phyloP scores from a whole-genome alignment of 441 rosid genomes.

The Eutrema salsugineum region DNA sequence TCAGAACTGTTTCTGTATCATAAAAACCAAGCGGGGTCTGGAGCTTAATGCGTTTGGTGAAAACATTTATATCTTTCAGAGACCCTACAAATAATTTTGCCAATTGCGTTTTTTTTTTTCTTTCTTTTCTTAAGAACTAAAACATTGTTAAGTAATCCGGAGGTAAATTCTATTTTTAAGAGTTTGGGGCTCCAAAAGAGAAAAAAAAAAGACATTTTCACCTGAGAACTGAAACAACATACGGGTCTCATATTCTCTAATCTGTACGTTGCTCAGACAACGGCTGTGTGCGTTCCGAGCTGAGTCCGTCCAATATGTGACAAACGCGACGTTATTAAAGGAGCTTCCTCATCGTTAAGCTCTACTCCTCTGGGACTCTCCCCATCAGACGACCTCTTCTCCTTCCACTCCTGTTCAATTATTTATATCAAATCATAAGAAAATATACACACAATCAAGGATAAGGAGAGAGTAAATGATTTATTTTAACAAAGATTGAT shows the following conservation, averaged over 20 bases:
- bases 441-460: not conserved
- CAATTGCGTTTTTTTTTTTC: not conserved
- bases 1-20: slow-evolving; percentile 8
- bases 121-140: not conserved
- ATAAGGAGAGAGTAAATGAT: not conserved
- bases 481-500: not conserved
- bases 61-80: slow-evolving; percentile 18
- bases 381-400: slow-evolving; percentile 85
- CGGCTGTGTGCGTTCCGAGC: slow-evolving; percentile 44
- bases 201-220: slow-evolving; percentile 5
- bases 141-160: slow-evolving; percentile 20
- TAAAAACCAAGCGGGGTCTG: not conserved
- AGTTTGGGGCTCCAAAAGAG: slow-evolving; percentile 3
- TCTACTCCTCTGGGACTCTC: slow-evolving; percentile 57
- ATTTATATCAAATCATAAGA: not conserved
- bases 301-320: slow-evolving; percentile 71
- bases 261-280: slow-evolving; percentile 31
- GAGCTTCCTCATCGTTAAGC: slow-evolving; percentile 78
- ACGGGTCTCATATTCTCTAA: not conserved
- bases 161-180: slow-evolving; percentile 13
- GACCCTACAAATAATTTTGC: slow-evolving; percentile 25
- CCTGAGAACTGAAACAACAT: slow-evolving; percentile 14
- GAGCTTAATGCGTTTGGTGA: slow-evolving; percentile 1
- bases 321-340: slow-evolving; percentile 64
- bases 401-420: slow-evolving; percentile 83